phyloP scores from a whole-genome alignment of 768 basidiomycete species.

The Tylopilus subfusipes region DNA sequence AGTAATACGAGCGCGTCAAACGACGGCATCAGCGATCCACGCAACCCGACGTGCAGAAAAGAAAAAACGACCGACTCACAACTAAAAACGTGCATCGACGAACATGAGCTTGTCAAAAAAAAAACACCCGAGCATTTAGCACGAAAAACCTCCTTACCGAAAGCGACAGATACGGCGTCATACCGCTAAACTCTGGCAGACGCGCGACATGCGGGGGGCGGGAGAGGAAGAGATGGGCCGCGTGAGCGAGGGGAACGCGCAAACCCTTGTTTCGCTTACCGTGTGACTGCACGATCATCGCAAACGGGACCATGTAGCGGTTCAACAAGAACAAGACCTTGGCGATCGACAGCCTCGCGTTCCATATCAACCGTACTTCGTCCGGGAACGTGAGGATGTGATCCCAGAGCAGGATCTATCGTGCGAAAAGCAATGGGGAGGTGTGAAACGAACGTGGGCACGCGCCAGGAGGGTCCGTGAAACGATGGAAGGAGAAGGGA shows the following conservation, averaged over 20 bases:
- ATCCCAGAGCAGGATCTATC: conserved; percentile 34
- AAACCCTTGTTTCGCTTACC: conserved; percentile 24
- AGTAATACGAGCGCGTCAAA: neutral
- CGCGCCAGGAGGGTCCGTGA: neutral
- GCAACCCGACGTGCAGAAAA: neutral
- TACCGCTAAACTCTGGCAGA: conserved; percentile 24
- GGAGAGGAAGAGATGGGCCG: neutral
- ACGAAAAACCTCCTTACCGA: conserved; percentile 11
- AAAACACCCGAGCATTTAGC: neutral
- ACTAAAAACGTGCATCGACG: conserved; percentile 2
- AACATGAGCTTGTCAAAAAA: neutral
- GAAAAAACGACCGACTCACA: conserved; percentile 11
- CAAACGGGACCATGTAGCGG: conserved; percentile 32
- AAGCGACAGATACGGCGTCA: conserved; percentile 7
- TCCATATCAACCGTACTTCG: conserved; percentile 34
- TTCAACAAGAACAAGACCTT: conserved; percentile 35
- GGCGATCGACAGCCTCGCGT: conserved; percentile 23
- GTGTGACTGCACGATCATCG: conserved; percentile 29
- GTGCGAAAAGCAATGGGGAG: no score
- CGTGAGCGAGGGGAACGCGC: neutral
- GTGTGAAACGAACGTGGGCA: neutral
- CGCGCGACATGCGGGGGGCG: no score
- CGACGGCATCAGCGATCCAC: neutral
- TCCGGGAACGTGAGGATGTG: conserved; percentile 33
- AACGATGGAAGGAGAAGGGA: neutral